Evolutionary conservation across 192 early-diverging fungal genomes (phyloP), one percentile per base, ranked within the genome.

Genomic region (Coemansia furcata): DNA sequence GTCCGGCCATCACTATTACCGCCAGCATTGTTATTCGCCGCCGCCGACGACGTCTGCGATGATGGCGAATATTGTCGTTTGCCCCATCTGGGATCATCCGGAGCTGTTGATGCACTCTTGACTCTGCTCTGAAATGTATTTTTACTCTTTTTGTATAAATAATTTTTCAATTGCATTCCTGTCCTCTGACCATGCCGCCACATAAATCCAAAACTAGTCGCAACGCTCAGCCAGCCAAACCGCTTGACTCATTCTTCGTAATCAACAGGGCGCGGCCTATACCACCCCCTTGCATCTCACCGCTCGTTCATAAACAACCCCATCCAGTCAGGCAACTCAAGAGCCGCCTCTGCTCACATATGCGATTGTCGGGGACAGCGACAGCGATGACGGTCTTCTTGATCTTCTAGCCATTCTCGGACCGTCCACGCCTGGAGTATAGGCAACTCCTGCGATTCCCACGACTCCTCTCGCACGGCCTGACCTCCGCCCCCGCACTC

Each of bases 331-430:
- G 15, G 30, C 21, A 33, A 35, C 54, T 57, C 14, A 35, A 6
- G 54, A 19, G 12, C 12, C 4, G 4, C 2, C 15, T 17, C 0
- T 21, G 29, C 30, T 32, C 32, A 2, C 26, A 15, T 19, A 3
- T 4, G 35, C 54, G 1, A 19, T 54, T 15, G 55, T 30, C 14
- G 9, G 70, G 15, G 62, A 67, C n/a, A 68, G 67, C 61, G 68
- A 67, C 47, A 74, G 72, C 50, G 73, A 80, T 55, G 66, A 60
- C 26, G 70, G 54, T 15, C 65, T 81, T 36, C 64, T 81, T 2
- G 78, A 81, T 26, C 67, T 67, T 32, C 17, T 62, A n/a, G 59
- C n/a, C 26, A 67, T 81, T 1, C 70, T 81, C 4, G 78, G 64
- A 11, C 43, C 42, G 14, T 11, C 44, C 14, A 21, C 57, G 2